Evolutionary conservation across 768 basidiomycete species (phyloP).

Genomic region (Mycena vulgaris): DNA sequence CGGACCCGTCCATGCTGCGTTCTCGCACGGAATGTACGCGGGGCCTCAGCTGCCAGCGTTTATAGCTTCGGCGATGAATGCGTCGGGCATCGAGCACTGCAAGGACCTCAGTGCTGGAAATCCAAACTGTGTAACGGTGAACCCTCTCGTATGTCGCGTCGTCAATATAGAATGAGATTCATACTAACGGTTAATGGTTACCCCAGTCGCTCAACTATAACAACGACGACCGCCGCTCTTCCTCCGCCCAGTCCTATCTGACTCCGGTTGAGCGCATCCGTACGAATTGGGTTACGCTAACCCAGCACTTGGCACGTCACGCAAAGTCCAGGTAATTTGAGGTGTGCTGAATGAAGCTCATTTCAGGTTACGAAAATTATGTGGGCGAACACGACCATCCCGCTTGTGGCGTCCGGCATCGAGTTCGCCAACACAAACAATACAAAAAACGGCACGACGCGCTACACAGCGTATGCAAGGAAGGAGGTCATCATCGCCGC

Average conservation of each 20-base stretch:
- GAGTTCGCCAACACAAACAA: slow-evolving; percentile 56
- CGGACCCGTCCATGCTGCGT: slow-evolving; percentile 24
- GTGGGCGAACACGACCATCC: slow-evolving; percentile 52
- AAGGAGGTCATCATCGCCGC: slow-evolving; percentile 69
- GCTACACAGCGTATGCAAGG: slow-evolving; percentile 59
- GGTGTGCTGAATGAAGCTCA: background rate
- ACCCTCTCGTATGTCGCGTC: slow-evolving; percentile 57
- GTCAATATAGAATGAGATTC: background rate
- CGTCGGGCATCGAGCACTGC: slow-evolving; percentile 60
- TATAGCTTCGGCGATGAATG: slow-evolving; percentile 9
- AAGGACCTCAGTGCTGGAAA: slow-evolving; percentile 69
- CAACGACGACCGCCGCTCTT: slow-evolving; percentile 66
- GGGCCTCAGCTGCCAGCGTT: slow-evolving; percentile 31
- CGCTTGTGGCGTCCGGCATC: slow-evolving; percentile 61
- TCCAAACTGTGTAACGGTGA: slow-evolving; percentile 69
- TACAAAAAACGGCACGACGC: slow-evolving; percentile 52
- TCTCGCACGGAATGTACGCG: slow-evolving; percentile 27
- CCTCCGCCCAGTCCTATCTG: slow-evolving; percentile 68
- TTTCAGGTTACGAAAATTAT: slow-evolving; percentile 62
- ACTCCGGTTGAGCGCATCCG: slow-evolving; percentile 64
- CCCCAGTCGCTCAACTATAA: slow-evolving; percentile 61
- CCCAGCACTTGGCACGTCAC: slow-evolving; percentile 49
- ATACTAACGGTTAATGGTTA: no score
- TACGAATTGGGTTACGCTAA: slow-evolving; percentile 66
- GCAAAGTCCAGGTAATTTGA: background rate